These are phyloP conservation scores for Hsuehochloa calcarea DNA, from an alignment of 176 grass and related monocot species.

Conservation along the genomic window DNA sequence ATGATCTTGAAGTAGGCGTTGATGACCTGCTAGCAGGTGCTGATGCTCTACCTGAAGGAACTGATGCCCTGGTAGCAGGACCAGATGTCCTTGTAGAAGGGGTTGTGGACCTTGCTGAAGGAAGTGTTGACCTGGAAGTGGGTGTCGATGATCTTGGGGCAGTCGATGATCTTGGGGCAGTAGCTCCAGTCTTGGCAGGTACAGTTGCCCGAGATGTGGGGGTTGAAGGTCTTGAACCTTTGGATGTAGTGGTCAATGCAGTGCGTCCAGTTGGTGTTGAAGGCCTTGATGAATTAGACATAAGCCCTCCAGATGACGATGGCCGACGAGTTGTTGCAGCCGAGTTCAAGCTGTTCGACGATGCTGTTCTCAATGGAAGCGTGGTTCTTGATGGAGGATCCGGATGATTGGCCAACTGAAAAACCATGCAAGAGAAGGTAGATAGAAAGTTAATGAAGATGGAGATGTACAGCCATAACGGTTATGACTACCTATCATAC, in stretches of 20 bases:
- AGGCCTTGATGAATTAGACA: constrained; percentile 65
- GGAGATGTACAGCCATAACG: not conserved
- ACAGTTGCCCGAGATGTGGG: constrained; percentile 68
- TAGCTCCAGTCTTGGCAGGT: constrained; percentile 49
- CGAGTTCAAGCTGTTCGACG: constrained; percentile 70
- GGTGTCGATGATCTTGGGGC: constrained; percentile 62
- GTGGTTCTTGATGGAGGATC: constrained; percentile 69
- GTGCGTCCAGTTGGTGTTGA: constrained; percentile 74
- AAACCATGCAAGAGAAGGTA: constrained; percentile 35
- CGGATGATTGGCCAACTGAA: constrained; percentile 70
- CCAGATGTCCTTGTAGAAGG: constrained; percentile 51
- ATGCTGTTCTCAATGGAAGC: constrained; percentile 55
- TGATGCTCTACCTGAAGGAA: constrained; percentile 53
- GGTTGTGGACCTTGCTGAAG: constrained; percentile 64
- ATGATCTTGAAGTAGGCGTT: constrained; percentile 71
- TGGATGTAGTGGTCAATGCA: constrained; percentile 40
- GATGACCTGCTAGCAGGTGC: constrained; percentile 71
- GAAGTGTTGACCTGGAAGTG: constrained; percentile 68
- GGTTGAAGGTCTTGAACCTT: constrained; percentile 77
- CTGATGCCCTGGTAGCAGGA: constrained; percentile 44
- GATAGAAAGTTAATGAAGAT: constrained; percentile 23
- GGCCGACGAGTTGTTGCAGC: constrained; percentile 54
- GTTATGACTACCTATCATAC: not conserved
- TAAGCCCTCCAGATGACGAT: constrained; percentile 71
- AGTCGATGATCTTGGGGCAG: constrained; percentile 51